Conservation (phyloP, 2,329 filamentous ascomycete genomes). For the Aspergillus japonicus region DNA sequence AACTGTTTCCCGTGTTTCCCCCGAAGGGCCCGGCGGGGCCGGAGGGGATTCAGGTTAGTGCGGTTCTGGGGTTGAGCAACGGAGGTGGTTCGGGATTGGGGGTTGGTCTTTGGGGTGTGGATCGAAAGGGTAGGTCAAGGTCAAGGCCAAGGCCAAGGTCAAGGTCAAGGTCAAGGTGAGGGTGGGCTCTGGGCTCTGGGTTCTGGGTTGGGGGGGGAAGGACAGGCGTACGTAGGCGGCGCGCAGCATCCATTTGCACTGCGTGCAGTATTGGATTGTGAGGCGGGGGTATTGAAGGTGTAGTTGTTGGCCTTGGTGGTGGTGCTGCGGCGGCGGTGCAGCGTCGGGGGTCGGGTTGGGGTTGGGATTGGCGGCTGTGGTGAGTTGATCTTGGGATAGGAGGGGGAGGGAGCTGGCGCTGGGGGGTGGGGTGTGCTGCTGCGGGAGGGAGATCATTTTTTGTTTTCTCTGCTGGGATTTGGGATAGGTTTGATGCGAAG, state of each 20-base stretch:
- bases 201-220: background rate
- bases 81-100: no score
- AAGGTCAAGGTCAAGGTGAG: background rate
- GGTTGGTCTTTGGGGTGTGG: background rate
- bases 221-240: constrained; percentile 70
- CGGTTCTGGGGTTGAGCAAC: no score
- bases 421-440: background rate
- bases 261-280: constrained; percentile 88
- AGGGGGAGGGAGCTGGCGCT: background rate
- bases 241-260: constrained; percentile 88
- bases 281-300: constrained; percentile 63
- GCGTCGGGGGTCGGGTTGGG: constrained; percentile 8
- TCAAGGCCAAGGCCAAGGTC: background rate
- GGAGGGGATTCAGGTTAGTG: no score
- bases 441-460: background rate
- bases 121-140: background rate
- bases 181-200: background rate
- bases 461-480: background rate
- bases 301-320: constrained; percentile 4
- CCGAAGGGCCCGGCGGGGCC: no score
- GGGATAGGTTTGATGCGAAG: background rate
- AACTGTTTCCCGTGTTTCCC: constrained; percentile 56
- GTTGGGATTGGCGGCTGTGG: constrained; percentile 63
- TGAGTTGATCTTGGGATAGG: constrained; percentile 49
- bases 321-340: constrained; percentile 8